Evolutionary conservation across 208 protist species (phyloP).

Genomic region (Naegleria gruberi): DNA sequence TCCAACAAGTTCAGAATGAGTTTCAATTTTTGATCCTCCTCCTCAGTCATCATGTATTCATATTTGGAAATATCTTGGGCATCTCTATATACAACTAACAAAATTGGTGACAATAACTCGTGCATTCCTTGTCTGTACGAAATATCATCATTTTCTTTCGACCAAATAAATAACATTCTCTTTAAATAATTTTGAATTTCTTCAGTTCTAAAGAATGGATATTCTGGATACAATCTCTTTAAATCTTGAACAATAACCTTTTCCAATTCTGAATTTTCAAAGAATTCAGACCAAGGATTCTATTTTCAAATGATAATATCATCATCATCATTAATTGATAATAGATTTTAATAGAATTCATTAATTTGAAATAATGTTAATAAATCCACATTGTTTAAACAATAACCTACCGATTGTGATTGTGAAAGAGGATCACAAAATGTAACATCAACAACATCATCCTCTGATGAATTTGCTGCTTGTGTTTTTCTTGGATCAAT

Average conservation of each 20-base stretch:
- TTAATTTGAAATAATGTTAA: not conserved
- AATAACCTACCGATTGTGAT: not conserved
- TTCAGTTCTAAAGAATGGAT: slow-evolving; percentile 28
- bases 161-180: slow-evolving; percentile 20
- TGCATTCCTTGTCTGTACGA: slow-evolving; percentile 76
- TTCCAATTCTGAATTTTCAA: slow-evolving; percentile 27
- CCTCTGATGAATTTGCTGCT: not conserved
- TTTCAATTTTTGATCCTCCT: not conserved
- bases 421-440: not conserved
- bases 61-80: not conserved
- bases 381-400: not conserved
- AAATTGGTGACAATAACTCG: slow-evolving; percentile 67
- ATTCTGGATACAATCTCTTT: slow-evolving; percentile 24
- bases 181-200: not conserved
- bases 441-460: not conserved
- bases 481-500: not conserved
- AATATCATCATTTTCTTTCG: slow-evolving; percentile 30
- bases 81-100: slow-evolving; percentile 50
- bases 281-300: slow-evolving; percentile 25
- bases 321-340: not conserved
- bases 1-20: not conserved
- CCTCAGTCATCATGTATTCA: not conserved
- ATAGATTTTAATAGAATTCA: not conserved
- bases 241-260: slow-evolving; percentile 29
- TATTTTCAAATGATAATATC: not conserved